These are phyloP conservation scores for Castanea crenata DNA, from an alignment of 306 rosid genomes.

Conservation along the genomic window DNA sequence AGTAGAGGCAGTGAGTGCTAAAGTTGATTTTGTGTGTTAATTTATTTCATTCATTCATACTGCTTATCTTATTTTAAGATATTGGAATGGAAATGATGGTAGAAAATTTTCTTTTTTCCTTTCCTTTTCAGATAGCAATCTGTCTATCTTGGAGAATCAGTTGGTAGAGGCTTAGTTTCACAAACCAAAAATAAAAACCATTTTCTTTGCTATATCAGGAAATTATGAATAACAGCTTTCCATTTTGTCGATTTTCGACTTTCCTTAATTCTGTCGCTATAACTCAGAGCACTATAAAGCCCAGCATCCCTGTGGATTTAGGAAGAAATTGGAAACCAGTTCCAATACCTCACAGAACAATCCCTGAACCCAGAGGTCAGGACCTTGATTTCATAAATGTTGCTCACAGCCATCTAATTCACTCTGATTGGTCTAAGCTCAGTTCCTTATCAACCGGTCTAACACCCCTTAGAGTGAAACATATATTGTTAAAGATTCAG, in stretches of 20 bases:
- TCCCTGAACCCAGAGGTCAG: conserved; percentile 65
- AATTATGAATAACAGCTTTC: conserved; percentile 2
- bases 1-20: no score
- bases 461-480: conserved; percentile 61
- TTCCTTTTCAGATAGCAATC: neutral
- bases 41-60: neutral
- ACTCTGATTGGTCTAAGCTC: conserved; percentile 75
- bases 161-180: neutral
- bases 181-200: neutral
- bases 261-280: conserved; percentile 21
- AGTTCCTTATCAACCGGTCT: conserved; percentile 41
- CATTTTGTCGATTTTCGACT: conserved; percentile 42
- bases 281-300: conserved; percentile 16
- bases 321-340: conserved; percentile 21
- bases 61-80: no score
- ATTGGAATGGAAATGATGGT: neutral
- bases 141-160: neutral
- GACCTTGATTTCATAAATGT: conserved; percentile 79
- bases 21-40: neutral
- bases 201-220: neutral
- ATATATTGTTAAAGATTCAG: conserved; percentile 53
- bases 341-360: conserved; percentile 68
- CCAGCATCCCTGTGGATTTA: conserved; percentile 15
- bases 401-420: conserved; percentile 66
- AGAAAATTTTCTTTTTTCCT: neutral